Percentiles rank a stretch among this genome's conserved stretches.
These are phyloP conservation scores for Pestalotiopsis sp. DNA, from an alignment of 2,329 filamentous ascomycete genomes.

Conservation along the genomic window DNA sequence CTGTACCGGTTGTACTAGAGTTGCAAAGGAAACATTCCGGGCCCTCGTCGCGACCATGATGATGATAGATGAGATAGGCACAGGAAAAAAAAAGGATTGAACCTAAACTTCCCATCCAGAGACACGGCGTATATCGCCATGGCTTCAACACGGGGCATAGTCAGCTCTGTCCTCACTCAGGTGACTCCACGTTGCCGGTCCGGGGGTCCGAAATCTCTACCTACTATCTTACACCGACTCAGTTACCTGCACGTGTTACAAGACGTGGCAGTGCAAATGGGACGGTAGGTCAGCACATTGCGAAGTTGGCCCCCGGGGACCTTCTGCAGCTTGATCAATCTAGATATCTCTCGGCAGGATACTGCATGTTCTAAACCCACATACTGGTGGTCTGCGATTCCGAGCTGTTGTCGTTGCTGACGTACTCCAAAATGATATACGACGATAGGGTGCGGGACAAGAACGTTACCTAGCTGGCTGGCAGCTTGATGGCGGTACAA, in stretches of 20 bases:
- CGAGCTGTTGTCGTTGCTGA: background rate
- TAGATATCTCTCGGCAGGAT: background rate
- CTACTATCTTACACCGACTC: conserved; percentile 4
- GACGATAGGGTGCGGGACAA: background rate
- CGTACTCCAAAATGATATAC: background rate
- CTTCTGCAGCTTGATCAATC: background rate
- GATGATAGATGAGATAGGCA: background rate
- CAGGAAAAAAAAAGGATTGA: background rate
- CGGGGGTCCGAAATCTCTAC: background rate
- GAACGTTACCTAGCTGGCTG: background rate
- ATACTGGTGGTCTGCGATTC: background rate
- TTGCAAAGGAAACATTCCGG: background rate
- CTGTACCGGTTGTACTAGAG: background rate
- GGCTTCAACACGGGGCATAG: background rate
- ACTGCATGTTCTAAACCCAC: background rate
- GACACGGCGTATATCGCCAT: background rate
- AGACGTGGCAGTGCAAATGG: background rate
- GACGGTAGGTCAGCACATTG: background rate
- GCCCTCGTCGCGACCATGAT: background rate
- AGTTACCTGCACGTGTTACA: background rate
- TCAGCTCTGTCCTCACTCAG: background rate
- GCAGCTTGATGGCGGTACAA: background rate
- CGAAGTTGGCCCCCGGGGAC: background rate
- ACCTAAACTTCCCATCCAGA: background rate
- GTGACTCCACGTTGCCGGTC: background rate